Percentiles rank a stretch among this genome's conserved stretches.
Evolutionary conservation across 2,329 filamentous ascomycete genomes (phyloP).

Genomic region (Cordyceps farinosa): DNA sequence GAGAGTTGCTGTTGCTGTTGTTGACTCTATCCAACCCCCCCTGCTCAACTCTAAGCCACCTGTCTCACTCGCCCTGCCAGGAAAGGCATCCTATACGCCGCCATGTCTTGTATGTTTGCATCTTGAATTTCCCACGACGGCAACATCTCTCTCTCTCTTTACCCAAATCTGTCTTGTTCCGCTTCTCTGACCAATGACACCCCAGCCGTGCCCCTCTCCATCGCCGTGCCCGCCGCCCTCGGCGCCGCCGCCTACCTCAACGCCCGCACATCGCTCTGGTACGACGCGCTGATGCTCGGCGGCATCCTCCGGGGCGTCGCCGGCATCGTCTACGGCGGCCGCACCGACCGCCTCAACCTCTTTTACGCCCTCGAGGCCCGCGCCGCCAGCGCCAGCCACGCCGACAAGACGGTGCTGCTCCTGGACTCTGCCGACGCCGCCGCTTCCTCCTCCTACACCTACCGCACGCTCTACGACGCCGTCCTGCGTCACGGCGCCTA

Average conservation of each 20-base stretch:
- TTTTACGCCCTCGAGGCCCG: slow-evolving; percentile 73
- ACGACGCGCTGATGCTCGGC: slow-evolving; percentile 56
- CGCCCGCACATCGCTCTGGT: slow-evolving; percentile 62
- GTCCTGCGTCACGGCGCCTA: slow-evolving; percentile 71
- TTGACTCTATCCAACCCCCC: background rate
- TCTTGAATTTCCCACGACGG: background rate
- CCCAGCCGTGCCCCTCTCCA: slow-evolving; percentile 46
- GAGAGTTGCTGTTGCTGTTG: background rate
- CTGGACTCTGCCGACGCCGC: slow-evolving; percentile 57
- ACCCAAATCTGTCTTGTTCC: too few species aligned
- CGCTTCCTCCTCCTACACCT: slow-evolving; percentile 54
- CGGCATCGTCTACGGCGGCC: slow-evolving; percentile 1
- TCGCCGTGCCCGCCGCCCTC: slow-evolving; percentile 58
- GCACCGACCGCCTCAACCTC: slow-evolving; percentile 58
- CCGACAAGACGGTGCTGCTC: slow-evolving; percentile 56
- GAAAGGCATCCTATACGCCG: background rate
- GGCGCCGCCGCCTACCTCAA: slow-evolving; percentile 74
- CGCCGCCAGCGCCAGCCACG: slow-evolving; percentile 50
- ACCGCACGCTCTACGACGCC: slow-evolving; percentile 67
- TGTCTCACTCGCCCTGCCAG: slow-evolving; percentile 9
- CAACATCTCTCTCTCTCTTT: background rate
- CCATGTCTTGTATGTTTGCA: slow-evolving; percentile 2
- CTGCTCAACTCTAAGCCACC: background rate
- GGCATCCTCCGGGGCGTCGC: slow-evolving; percentile 44
- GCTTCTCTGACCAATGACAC: too few species aligned